Evolutionary conservation across 192 early-diverging fungal species (phyloP).

Genomic region (Lobosporangium transversale): DNA sequence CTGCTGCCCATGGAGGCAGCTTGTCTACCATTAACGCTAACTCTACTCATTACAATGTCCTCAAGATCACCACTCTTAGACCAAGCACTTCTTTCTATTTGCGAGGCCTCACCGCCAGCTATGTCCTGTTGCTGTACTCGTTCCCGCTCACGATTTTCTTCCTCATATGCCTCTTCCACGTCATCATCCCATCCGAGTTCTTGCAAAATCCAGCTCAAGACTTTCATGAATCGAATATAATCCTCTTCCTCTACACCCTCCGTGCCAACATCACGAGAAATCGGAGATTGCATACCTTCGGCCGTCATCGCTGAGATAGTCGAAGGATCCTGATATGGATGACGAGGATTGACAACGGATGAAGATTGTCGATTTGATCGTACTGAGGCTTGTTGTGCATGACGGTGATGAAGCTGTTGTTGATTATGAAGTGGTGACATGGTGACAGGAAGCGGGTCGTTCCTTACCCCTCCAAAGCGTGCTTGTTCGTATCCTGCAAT

Average conservation of each 20-base stretch:
- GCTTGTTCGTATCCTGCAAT: constrained; percentile 67
- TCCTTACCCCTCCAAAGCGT: constrained; percentile 53
- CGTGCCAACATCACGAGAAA: background rate
- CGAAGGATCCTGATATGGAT: constrained; percentile 19
- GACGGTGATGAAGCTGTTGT: constrained; percentile 5
- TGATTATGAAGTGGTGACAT: constrained; percentile 13
- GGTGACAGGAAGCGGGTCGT: constrained; percentile 17
- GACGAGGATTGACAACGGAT: constrained; percentile 4
- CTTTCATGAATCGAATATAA: constrained; percentile 64
- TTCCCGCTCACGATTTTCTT: constrained; percentile 23
- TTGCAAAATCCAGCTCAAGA: constrained; percentile 57
- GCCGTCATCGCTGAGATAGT: constrained; percentile 11
- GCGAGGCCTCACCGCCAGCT: too few species aligned
- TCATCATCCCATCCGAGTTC: constrained; percentile 53
- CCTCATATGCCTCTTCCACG: constrained; percentile 35
- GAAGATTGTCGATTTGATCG: constrained; percentile 7
- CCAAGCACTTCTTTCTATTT: too few species aligned
- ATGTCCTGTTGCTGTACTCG: constrained; percentile 21
- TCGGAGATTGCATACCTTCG: background rate
- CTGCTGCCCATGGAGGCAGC: background rate
- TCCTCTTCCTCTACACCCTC: constrained; percentile 51
- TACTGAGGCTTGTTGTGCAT: constrained; percentile 8
- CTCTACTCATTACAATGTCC: too few species aligned
- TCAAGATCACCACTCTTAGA: too few species aligned
- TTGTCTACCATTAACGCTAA: background rate